These are phyloP conservation scores for Ochetophila trinervis DNA, from an alignment of 306 rosid species.

Conservation along the genomic window DNA sequence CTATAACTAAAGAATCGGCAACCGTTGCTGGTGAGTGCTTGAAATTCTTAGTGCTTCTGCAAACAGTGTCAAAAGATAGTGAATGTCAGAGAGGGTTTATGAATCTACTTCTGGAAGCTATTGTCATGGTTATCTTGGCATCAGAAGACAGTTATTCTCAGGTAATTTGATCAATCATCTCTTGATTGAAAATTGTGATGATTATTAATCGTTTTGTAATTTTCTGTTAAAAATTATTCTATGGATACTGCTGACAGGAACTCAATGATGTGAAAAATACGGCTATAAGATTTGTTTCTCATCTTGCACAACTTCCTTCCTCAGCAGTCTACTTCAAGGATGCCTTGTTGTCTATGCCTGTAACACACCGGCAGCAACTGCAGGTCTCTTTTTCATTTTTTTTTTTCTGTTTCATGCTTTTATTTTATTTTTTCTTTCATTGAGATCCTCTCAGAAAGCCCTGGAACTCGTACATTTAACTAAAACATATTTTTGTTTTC, in stretches of 20 bases:
- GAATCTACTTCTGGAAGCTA: constrained; percentile 72
- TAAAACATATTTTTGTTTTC: too few relatives aligned
- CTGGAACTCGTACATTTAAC: neutral
- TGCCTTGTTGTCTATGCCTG: constrained; percentile 81
- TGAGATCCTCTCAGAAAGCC: neutral
- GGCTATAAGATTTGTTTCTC: constrained; percentile 78
- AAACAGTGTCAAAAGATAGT: constrained; percentile 53
- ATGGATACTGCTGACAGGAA: constrained; percentile 53
- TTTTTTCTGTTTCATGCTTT: neutral
- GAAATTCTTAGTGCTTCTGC: constrained; percentile 73
- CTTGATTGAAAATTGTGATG: constrained; percentile 4
- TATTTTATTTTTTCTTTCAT: too few relatives aligned
- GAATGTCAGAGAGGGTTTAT: constrained; percentile 65
- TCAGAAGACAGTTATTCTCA: constrained; percentile 51
- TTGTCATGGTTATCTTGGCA: constrained; percentile 63
- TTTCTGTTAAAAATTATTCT: constrained; percentile 14
- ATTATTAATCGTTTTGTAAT: neutral
- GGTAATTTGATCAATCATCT: constrained; percentile 44
- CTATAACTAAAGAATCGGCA: constrained; percentile 68
- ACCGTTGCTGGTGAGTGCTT: constrained; percentile 65
- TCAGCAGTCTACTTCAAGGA: constrained; percentile 85
- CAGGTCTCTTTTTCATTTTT: constrained; percentile 48
- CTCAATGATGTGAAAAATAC: constrained; percentile 62
- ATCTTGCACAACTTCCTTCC: constrained; percentile 87
- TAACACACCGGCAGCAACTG: constrained; percentile 77